phyloP scores from a whole-genome alignment of 148 eudicot genomes.

The Rheum nobile region DNA sequence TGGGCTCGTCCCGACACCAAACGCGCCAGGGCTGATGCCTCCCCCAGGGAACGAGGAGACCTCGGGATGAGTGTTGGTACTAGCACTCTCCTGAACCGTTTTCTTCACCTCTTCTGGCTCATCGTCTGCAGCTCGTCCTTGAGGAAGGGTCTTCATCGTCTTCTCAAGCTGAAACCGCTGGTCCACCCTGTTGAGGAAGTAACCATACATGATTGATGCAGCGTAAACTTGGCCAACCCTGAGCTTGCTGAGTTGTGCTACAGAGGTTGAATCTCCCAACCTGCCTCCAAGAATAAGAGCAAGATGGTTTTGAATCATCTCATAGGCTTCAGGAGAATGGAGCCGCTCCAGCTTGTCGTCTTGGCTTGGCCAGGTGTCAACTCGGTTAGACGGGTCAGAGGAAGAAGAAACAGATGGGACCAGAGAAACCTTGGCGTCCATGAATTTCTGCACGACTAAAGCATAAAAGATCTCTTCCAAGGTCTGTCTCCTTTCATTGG shows the following conservation, averaged over 20 bases:
- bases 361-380: conserved; percentile 58
- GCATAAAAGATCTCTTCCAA: conserved; percentile 89
- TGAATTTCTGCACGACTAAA: conserved; percentile 81
- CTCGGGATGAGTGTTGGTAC: conserved; percentile 37
- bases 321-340: conserved; percentile 84
- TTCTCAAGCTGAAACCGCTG: conserved; percentile 92
- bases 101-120: conserved; percentile 12
- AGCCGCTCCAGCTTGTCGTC: conserved; percentile 58
- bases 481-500: conserved; percentile 66
- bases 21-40: conserved; percentile 25
- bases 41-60: conserved; percentile 45
- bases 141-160: conserved; percentile 68
- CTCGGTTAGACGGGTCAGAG: conserved; percentile 36
- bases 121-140: conserved; percentile 17
- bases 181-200: conserved; percentile 86
- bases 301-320: conserved; percentile 89
- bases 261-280: conserved; percentile 41
- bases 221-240: conserved; percentile 95
- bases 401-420: conserved; percentile 53
- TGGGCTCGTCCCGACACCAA: conserved; percentile 39
- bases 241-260: conserved; percentile 78
- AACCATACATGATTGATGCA: conserved; percentile 93
- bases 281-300: conserved; percentile 74
- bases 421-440: conserved; percentile 70
- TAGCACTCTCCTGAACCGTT: not conserved